Base-by-base conservation (phyloP, 192 early-diverging fungal genomes). In the Coemansia sp. region DNA sequence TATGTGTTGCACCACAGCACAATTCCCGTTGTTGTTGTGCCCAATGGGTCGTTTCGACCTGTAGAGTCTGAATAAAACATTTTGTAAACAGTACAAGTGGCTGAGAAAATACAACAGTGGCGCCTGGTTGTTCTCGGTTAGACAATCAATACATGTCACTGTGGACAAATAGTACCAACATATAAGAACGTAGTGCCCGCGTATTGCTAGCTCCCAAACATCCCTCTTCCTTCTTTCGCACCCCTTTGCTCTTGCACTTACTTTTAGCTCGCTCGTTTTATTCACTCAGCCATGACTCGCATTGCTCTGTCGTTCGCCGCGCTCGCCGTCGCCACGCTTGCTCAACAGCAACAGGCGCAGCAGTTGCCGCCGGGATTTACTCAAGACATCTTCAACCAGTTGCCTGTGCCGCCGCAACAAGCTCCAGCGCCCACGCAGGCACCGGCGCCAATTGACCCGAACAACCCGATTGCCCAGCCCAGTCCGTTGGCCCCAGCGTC, bases 1-100 rank as follows among this genome's bases (percentile, higher is more conserved):
- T 89, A 89, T 23, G 87, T 86, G 55, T 56, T 89, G 59, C 84
- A 91, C 55, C 86, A 89, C 65, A 87, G 85, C 22, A 83, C 84
- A 4, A 73, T 88, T 4, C 88, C 89, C 1, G 88, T 91, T 5
- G 76, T 86, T 12, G 85, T 91, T 10, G 89, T 91, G 14, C 87
- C 76, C 6, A 79, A 79, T 50, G 76, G 76, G 22, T 29, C 57
- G 49, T 60, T 41, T n/a, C 69, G 47, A 41, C 48, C 71, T 14
- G n/a, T 57, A 0, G 67, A 72, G 10, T 12, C 10, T 41, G 12
- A 41, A 43, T n/a, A 43, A 43, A 5, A 38, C 5, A 43, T 15
- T 43, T 11, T n/a, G 41, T 43, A 43, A 15, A 43, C 41, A 32
- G 32, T 8, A 32, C 32, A 32, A 11, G 41, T 43, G 41, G 41